These are phyloP conservation scores for Sclerotinia subarctica DNA, from an alignment of 2,329 filamentous ascomycete genomes.

Conservation along the genomic window DNA sequence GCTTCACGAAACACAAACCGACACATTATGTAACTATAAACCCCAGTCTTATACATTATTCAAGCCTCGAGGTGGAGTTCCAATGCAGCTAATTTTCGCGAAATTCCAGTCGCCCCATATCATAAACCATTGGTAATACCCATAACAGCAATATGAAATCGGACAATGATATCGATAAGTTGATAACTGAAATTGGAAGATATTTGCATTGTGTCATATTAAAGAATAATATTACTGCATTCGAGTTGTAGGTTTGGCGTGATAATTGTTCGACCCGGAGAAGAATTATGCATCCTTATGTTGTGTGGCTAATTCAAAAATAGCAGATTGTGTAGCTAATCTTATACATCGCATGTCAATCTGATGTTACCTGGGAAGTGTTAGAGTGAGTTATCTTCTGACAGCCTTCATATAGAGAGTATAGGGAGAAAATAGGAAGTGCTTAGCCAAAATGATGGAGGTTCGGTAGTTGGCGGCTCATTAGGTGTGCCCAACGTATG, in stretches of 20 bases:
- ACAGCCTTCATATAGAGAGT: too few species aligned
- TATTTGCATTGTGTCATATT: background rate
- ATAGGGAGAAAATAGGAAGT: background rate
- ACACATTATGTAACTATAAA: too few species aligned
- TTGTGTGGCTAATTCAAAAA: too few species aligned
- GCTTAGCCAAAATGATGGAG: background rate
- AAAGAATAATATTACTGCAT: too few species aligned
- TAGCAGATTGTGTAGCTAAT: too few species aligned
- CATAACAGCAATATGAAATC: too few species aligned
- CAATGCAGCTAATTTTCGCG: background rate
- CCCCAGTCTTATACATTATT: background rate
- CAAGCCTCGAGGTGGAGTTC: background rate
- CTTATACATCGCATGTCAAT: too few species aligned
- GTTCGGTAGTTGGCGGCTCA: background rate
- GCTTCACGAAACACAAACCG: background rate
- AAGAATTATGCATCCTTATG: background rate
- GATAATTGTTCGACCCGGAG: background rate
- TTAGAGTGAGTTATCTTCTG: too few species aligned
- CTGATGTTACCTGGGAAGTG: too few species aligned
- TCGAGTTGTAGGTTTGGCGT: background rate
- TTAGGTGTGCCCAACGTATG: background rate
- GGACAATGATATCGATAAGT: too few species aligned
- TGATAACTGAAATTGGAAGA: background rate
- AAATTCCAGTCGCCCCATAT: background rate
- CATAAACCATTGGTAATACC: background rate